Evolutionary conservation across 2,329 filamentous ascomycete species (phyloP), one percentile per base, ranked within the genome.

Genomic region (Pseudopyrenochaeta lycopersici): DNA sequence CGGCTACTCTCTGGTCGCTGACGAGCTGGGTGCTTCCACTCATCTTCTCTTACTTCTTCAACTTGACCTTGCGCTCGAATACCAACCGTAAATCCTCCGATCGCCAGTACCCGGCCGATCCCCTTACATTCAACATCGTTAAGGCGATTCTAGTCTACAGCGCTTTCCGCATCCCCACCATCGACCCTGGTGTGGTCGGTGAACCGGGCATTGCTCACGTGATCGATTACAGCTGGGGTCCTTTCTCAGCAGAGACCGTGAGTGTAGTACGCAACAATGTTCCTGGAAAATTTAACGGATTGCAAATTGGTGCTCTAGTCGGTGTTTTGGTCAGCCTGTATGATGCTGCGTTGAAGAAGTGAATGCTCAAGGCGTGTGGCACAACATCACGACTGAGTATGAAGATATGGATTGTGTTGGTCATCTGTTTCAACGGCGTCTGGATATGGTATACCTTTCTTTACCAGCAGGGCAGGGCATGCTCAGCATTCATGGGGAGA

Each of bases 101-200:
- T 47, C 68, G 74, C 17, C 84, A 86, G 60, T 87, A 88, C 60
- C 79, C 82, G 5, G 87, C 94, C 60, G 95, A 99, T 73, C 93
- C 93, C 3, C 80, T 98, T 71, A 90, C 89, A 18, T 99, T 96
- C 79, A 96, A 93, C 79, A 88, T 98, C 52, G 86, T 86, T 66
- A 97, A 97, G 81, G 93, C 90, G 0, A 74, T 98, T 49, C 77
- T 93, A 54, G 88, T 90, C 7, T 97, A 90, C 75, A 83, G 94
- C 30, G 88, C 97, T 15, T 97, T 93, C 72, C 85, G 83, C 9
- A 46, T 67, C 23, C 62, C 65, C 23, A 54, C 52, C 9, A 49
- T 56, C 15, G 54, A 62, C 21, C 45, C 60, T 4, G 44, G 47
- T n/a, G 15, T 66, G 20, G 54, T 58, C 5, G 66, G 62, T 46